These are phyloP conservation scores for Pseudozyma thailandica DNA, from an alignment of 1,284 basidiomycete genomes.

Conservation along the genomic window DNA sequence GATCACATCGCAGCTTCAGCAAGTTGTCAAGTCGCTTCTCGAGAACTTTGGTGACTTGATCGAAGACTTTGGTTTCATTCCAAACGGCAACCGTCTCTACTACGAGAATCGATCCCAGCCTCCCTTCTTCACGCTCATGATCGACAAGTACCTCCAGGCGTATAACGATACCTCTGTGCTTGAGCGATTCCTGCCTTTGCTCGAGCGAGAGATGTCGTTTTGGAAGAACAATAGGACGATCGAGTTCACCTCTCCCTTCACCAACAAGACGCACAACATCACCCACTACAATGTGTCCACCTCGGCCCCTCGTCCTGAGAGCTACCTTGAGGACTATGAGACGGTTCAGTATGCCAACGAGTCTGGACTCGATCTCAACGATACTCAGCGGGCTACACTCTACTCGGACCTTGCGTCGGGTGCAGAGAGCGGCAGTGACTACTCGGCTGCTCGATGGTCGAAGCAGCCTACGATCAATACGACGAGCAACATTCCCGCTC, in stretches of 20 bases:
- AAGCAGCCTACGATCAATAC: conserved; percentile 71
- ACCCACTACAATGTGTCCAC: conserved; percentile 77
- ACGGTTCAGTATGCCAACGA: conserved; percentile 74
- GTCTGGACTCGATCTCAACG: conserved; percentile 70
- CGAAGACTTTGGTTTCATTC: conserved; percentile 92
- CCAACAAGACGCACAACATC: conserved; percentile 76
- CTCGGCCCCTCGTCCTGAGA: conserved; percentile 86
- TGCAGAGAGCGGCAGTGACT: conserved; percentile 78
- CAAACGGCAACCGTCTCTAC: conserved; percentile 87
- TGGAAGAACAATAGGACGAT: conserved; percentile 82
- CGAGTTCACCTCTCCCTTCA: conserved; percentile 78
- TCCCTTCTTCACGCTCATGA: conserved; percentile 76
- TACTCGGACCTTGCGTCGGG: conserved; percentile 88
- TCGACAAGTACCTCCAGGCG: conserved; percentile 74
- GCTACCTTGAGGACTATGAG: conserved; percentile 76
- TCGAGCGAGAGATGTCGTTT: conserved; percentile 82
- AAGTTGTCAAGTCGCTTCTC: conserved; percentile 75
- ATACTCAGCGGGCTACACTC: conserved; percentile 75
- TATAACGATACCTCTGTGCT: conserved; percentile 76
- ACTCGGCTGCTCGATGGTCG: conserved; percentile 71
- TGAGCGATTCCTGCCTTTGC: conserved; percentile 75
- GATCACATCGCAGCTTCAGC: conserved; percentile 79
- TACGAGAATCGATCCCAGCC: conserved; percentile 88
- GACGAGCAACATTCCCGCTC: conserved; percentile 71
- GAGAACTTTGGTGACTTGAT: conserved; percentile 78